A percentile compares a stretch with the other conserved stretches of the same genome.
Evolutionary conservation across 1,284 basidiomycete genomes (phyloP).

Genomic region (Rhodotorula mucilaginosa): DNA sequence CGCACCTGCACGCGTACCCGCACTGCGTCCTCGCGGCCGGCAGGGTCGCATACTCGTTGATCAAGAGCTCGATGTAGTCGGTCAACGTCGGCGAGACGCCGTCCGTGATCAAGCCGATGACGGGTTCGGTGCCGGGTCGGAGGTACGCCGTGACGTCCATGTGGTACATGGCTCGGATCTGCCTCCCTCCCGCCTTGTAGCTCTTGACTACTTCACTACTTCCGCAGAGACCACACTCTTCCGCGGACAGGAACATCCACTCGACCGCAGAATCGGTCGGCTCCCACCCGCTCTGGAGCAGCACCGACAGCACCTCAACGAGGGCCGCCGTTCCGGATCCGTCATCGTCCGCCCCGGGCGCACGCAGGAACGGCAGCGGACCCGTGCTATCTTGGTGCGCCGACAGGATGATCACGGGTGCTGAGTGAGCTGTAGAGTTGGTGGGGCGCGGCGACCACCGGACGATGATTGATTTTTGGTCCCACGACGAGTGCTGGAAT

Average conservation of each 20-base stretch:
- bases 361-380: slow-evolving; percentile 70
- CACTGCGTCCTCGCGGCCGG: not conserved
- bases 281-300: slow-evolving; percentile 70
- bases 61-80: slow-evolving; percentile 66
- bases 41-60: slow-evolving; percentile 63
- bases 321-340: slow-evolving; percentile 89
- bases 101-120: slow-evolving; percentile 87
- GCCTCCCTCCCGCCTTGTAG: slow-evolving; percentile 54
- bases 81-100: slow-evolving; percentile 71
- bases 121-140: slow-evolving; percentile 78
- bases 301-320: slow-evolving; percentile 77
- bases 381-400: slow-evolving; percentile 93
- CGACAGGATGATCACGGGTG: slow-evolving; percentile 55
- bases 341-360: slow-evolving; percentile 81
- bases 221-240: slow-evolving; percentile 70
- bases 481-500: slow-evolving; percentile 81
- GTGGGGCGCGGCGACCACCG: slow-evolving; percentile 51
- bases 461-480: slow-evolving; percentile 79
- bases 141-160: slow-evolving; percentile 78
- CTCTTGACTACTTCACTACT: slow-evolving; percentile 81
- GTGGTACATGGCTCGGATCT: slow-evolving; percentile 66
- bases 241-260: slow-evolving; percentile 66
- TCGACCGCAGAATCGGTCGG: slow-evolving; percentile 74
- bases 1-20: slow-evolving; percentile 13
- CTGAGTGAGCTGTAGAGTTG: not conserved